Percentiles rank a stretch among this genome's conserved stretches.
Conservation (phyloP, 768 basidiomycete species). For the Lactifluus subvellereus region DNA sequence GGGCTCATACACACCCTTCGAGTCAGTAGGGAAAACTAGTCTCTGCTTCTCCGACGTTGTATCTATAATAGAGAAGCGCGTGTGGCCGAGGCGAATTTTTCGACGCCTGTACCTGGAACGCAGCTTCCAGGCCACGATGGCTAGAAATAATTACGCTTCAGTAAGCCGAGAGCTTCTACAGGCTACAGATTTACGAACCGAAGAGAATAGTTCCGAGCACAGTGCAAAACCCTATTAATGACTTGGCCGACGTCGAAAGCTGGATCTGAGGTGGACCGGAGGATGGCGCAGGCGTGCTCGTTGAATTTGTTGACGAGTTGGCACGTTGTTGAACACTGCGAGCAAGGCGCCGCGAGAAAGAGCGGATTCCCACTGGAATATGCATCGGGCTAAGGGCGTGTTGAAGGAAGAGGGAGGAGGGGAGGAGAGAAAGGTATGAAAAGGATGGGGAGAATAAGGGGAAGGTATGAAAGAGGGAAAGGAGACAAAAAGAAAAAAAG, state of each 20-base stretch:
- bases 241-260: constrained; percentile 26
- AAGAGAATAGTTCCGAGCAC: constrained; percentile 29
- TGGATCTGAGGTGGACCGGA: not conserved
- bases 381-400: constrained; percentile 14
- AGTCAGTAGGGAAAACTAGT: not conserved
- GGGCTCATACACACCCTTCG: not conserved
- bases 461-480: not conserved
- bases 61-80: not conserved
- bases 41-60: not conserved
- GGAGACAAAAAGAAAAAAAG: not conserved
- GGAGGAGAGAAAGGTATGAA: constrained; percentile 12
- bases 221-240: constrained; percentile 26
- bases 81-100: not conserved
- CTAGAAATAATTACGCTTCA: constrained; percentile 8
- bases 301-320: not conserved
- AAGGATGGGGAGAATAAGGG: constrained; percentile 7
- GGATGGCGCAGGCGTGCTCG: not conserved
- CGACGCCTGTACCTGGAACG: constrained; percentile 16
- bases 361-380: constrained; percentile 1
- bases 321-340: not conserved
- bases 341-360: constrained; percentile 18
- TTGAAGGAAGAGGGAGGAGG: constrained; percentile 19
- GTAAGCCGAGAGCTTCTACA: not conserved
- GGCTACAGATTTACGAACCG: constrained; percentile 21
- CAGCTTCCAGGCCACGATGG: constrained; percentile 22